These are phyloP conservation scores for Leptodontidium sp. DNA, from an alignment of 2,329 filamentous ascomycete genomes.

Conservation along the genomic window DNA sequence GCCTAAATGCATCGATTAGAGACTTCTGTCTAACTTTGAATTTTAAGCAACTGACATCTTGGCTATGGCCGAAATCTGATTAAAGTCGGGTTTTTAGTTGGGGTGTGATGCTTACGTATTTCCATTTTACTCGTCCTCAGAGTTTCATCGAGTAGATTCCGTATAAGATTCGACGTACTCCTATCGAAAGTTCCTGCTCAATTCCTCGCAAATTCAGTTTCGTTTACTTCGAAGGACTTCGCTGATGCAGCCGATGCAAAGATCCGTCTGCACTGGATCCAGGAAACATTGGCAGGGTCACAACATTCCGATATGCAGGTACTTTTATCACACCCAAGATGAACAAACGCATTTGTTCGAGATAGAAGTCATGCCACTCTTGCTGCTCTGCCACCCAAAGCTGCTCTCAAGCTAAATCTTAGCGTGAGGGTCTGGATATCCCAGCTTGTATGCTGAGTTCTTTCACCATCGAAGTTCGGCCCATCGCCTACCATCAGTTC, in stretches of 20 bases:
- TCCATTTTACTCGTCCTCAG: no score
- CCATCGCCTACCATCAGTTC: background rate
- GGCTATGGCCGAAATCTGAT: no score
- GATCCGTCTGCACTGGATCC: background rate
- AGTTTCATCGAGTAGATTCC: no score
- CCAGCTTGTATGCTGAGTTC: background rate
- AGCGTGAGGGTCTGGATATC: background rate
- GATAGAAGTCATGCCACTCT: background rate
- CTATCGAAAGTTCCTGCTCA: no score
- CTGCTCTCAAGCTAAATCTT: background rate
- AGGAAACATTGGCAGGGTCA: background rate
- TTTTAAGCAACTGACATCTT: no score
- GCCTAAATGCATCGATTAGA: background rate
- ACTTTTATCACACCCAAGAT: background rate
- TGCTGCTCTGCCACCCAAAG: background rate
- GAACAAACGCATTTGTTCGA: background rate
- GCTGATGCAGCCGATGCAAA: background rate
- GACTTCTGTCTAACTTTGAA: no score
- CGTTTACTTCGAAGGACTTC: background rate
- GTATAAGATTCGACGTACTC: no score
- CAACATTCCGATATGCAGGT: background rate
- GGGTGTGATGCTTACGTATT: no score
- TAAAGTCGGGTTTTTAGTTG: no score
- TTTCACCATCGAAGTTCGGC: background rate
- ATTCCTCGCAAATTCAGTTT: background rate